Conservation (phyloP, 2,329 filamentous ascomycete genomes). For the Harringtonia aguacate region DNA sequence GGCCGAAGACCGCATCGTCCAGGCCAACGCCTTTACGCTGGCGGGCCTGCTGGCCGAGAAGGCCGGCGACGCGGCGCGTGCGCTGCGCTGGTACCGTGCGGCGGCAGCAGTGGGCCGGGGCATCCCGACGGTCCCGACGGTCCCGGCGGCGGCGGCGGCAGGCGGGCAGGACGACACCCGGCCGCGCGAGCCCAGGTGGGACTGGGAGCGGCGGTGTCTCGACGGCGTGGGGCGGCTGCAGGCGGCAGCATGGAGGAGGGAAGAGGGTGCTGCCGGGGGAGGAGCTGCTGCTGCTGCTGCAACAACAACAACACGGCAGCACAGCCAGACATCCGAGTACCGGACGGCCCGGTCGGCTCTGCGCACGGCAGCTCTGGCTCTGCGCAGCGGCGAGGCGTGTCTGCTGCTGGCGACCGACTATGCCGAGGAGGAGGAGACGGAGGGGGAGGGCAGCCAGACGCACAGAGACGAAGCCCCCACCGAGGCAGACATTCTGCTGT, state of each 20-base stretch:
- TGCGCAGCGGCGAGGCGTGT: conserved; percentile 19
- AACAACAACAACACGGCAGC: background rate
- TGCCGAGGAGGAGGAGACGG: conserved; percentile 1
- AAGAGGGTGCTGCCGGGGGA: too few relatives aligned
- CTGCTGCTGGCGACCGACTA: conserved; percentile 18
- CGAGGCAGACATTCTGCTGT: conserved; percentile 4
- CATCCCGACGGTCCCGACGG: background rate
- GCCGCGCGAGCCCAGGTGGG: conserved; percentile 17
- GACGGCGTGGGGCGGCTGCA: conserved; percentile 19
- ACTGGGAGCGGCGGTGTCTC: conserved; percentile 22
- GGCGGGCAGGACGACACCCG: background rate
- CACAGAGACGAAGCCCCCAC: conserved; percentile 13
- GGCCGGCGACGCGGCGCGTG: conserved; percentile 13
- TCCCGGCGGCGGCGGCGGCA: conserved; percentile 5
- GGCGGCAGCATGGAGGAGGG: background rate
- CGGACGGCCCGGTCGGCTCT: conserved; percentile 11
- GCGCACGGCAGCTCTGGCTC: conserved; percentile 18
- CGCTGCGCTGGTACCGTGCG: conserved; percentile 16
- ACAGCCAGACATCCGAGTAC: background rate
- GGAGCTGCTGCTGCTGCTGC: conserved; percentile 9
- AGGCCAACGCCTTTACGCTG: conserved; percentile 26
- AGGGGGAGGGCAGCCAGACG: conserved; percentile 1
- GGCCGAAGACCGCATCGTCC: conserved; percentile 2
- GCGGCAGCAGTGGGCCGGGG: conserved; percentile 4
- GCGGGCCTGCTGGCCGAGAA: conserved; percentile 18